Conservation (phyloP, 345 rosid genomes). For the Pugionium dolabratum region DNA sequence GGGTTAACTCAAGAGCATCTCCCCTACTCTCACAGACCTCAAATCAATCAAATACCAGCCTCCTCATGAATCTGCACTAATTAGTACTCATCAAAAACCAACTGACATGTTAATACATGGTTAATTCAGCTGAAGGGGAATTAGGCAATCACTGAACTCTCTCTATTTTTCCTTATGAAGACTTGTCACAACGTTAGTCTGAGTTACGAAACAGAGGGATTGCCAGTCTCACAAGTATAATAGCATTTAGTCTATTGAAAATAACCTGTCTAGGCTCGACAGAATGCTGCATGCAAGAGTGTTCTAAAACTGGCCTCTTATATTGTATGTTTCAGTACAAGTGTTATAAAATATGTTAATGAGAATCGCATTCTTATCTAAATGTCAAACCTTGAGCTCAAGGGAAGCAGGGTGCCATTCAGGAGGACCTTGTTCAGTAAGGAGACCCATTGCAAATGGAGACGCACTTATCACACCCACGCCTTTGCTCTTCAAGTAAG, state of each 20-base stretch:
- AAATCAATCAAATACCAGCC: not conserved
- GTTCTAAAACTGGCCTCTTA: not conserved
- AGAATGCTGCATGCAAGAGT: not conserved
- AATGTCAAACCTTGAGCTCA: slow-evolving; percentile 65
- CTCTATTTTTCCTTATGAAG: not conserved
- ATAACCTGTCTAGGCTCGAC: not conserved
- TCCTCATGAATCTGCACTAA: not conserved
- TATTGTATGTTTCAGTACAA: not conserved
- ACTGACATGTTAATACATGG: not conserved
- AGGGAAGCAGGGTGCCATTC: slow-evolving; percentile 96
- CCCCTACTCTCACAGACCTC: not conserved
- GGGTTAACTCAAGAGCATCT: not conserved
- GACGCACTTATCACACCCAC: slow-evolving; percentile 85
- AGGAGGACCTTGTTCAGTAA: slow-evolving; percentile 85
- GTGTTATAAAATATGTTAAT: not conserved
- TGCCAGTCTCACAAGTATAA: not conserved
- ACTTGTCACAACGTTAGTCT: not conserved
- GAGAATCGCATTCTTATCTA: not conserved
- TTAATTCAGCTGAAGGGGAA: not conserved
- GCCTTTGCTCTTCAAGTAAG: slow-evolving; percentile 82
- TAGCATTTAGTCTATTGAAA: slow-evolving; percentile 2
- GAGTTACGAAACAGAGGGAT: not conserved
- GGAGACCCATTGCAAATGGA: slow-evolving; percentile 91
- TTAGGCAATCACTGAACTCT: not conserved
- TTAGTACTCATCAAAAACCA: slow-evolving; percentile 10